phyloP scores from a whole-genome alignment of 2,329 filamentous ascomycete species.

The Amphichorda felina region DNA sequence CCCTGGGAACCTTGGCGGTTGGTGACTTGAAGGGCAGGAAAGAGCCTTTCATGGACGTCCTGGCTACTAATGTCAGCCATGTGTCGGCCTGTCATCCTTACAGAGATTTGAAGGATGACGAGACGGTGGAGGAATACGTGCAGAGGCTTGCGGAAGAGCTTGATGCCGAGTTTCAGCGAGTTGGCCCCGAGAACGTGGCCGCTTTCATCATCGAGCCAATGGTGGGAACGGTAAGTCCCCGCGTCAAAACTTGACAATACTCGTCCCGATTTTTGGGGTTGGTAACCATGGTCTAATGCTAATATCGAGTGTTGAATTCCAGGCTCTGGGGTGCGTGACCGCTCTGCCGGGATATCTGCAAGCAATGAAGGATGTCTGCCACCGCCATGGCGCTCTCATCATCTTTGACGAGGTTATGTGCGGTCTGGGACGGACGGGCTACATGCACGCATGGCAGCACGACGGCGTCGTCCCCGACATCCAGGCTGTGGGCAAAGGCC shows the following conservation, averaged over 20 bases:
- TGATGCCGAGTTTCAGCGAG: constrained; percentile 49
- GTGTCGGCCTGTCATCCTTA: constrained; percentile 58
- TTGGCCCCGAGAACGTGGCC: constrained; percentile 54
- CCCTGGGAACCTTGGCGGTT: constrained; percentile 51
- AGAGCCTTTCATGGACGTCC: constrained; percentile 47
- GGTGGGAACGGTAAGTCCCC: constrained; percentile 58
- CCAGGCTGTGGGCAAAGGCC: constrained; percentile 52
- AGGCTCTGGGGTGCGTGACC: constrained; percentile 43
- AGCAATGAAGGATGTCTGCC: constrained; percentile 55
- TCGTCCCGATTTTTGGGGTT: no score
- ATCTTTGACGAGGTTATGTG: constrained; percentile 42
- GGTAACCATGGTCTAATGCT: no score
- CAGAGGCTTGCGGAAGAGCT: constrained; percentile 50
- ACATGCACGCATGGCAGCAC: constrained; percentile 36
- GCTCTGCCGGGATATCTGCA: constrained; percentile 54
- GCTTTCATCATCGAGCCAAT: constrained; percentile 64
- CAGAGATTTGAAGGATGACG: constrained; percentile 35
- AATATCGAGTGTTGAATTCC: no score
- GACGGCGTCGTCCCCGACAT: constrained; percentile 49
- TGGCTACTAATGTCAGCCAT: constrained; percentile 42
- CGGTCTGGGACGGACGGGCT: constrained; percentile 10
- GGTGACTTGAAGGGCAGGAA: constrained; percentile 50
- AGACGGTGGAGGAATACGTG: constrained; percentile 48
- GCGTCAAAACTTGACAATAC: no score
- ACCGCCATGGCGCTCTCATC: constrained; percentile 57